A percentile compares a stretch with the other conserved stretches of the same genome.
These are phyloP conservation scores for Meyerozyma elateridarum DNA, from an alignment of 1,139 yeast genomes.

Conservation along the genomic window DNA sequence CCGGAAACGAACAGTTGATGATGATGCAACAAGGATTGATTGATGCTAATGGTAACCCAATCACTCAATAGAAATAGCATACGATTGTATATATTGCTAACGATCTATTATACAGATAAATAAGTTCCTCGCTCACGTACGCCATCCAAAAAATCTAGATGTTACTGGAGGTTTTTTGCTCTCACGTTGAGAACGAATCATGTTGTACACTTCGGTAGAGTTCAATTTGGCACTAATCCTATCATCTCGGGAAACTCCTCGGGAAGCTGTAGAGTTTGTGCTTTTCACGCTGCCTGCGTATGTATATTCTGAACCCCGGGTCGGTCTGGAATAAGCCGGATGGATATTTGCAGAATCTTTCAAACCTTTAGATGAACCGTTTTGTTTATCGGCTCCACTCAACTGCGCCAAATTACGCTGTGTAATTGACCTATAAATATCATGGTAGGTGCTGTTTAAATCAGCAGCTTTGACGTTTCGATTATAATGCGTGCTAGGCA, in stretches of 20 bases:
- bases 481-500: slow-evolving; percentile 11
- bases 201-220: slow-evolving; percentile 21
- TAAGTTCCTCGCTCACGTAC: neutral
- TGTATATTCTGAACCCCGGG: slow-evolving; percentile 5
- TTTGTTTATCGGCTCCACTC: slow-evolving; percentile 1
- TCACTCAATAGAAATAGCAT: slow-evolving; percentile 23
- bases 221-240: slow-evolving; percentile 11
- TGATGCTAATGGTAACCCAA: slow-evolving; percentile 80
- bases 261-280: slow-evolving; percentile 1
- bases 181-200: slow-evolving; percentile 15
- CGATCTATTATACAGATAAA: slow-evolving; percentile 4
- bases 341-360: too few relatives aligned
- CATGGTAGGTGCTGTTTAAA: slow-evolving; percentile 26
- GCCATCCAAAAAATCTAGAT: neutral
- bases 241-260: slow-evolving; percentile 3
- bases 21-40: slow-evolving; percentile 72
- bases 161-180: slow-evolving; percentile 3
- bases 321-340: too few relatives aligned
- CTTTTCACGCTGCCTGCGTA: slow-evolving; percentile 8
- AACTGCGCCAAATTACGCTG: slow-evolving; percentile 24
- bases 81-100: slow-evolving; percentile 4
- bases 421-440: slow-evolving; percentile 36
- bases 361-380: neutral
- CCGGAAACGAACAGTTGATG: slow-evolving; percentile 85
- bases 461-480: slow-evolving; percentile 13